These are phyloP conservation scores for Pseudogymnoascus sp. DNA, from an alignment of 2,329 filamentous ascomycete species.

Conservation along the genomic window DNA sequence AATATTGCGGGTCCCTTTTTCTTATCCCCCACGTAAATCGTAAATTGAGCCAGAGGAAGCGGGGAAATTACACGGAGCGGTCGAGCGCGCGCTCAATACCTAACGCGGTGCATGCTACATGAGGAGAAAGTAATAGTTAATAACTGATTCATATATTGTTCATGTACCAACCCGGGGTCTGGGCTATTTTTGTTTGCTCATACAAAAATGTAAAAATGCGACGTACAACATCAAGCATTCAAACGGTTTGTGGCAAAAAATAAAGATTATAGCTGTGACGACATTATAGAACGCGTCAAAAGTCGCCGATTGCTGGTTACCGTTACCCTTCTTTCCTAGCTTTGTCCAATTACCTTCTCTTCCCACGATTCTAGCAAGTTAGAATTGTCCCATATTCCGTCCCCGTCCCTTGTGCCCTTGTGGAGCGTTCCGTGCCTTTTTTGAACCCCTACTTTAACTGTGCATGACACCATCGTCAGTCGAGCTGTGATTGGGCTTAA, in stretches of 20 bases:
- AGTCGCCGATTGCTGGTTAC: not conserved
- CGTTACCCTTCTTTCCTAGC: not conserved
- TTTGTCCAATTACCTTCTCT: not conserved
- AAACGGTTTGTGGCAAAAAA: not conserved
- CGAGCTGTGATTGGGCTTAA: slow-evolving; percentile 1
- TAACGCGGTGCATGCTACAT: not conserved
- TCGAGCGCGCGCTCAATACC: not conserved
- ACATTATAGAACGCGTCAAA: not conserved
- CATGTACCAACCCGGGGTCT: not conserved
- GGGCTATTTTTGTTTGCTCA: not conserved
- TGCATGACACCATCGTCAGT: not conserved
- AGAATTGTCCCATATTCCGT: not conserved
- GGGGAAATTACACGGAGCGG: slow-evolving; percentile 8
- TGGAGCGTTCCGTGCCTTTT: slow-evolving; percentile 5
- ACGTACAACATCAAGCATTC: not conserved
- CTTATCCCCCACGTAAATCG: slow-evolving; percentile 7
- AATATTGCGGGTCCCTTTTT: slow-evolving; percentile 1
- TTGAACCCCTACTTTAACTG: not conserved
- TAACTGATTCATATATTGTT: not conserved
- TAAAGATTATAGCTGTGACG: not conserved
- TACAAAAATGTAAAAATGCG: not conserved
- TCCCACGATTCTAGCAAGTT: not conserved
- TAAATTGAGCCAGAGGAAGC: not conserved
- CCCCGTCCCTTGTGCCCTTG: not conserved
- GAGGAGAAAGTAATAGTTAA: not conserved